phyloP scores from a whole-genome alignment of 73 alveolate species.

The Tetrahymena elliotti region DNA sequence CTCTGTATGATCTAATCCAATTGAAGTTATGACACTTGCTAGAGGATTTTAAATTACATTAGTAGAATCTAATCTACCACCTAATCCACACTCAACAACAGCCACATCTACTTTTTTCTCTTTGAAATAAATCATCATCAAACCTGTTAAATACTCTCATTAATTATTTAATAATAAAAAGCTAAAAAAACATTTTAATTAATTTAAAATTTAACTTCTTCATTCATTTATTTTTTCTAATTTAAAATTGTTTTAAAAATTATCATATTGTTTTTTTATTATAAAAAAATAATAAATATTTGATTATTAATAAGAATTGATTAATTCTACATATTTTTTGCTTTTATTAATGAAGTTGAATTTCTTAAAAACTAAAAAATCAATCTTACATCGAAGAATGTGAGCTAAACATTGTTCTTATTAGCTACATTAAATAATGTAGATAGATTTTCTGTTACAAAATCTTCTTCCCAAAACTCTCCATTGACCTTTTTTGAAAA shows the following conservation, averaged over 20 bases:
- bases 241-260: no score
- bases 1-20: conserved; percentile 81
- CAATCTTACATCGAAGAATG: conserved; percentile 34
- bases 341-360: neutral
- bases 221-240: no score
- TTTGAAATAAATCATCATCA: conserved; percentile 56
- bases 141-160: conserved; percentile 34
- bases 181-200: neutral
- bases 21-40: conserved; percentile 58
- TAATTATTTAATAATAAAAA: neutral
- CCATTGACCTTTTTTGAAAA: conserved; percentile 37
- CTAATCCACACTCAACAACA: conserved; percentile 80
- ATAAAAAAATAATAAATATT: no score
- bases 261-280: no score
- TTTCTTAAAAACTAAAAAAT: neutral
- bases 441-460: conserved; percentile 22
- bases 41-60: conserved; percentile 60
- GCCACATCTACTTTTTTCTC: conserved; percentile 64
- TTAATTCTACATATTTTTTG: neutral
- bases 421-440: conserved; percentile 26
- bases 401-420: conserved; percentile 22
- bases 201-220: no score
- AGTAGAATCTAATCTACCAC: conserved; percentile 84
- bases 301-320: neutral
- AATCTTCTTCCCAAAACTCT: conserved; percentile 52